Evolutionary conservation across 768 basidiomycete genomes (phyloP).

Genomic region (Suillus subluteus): DNA sequence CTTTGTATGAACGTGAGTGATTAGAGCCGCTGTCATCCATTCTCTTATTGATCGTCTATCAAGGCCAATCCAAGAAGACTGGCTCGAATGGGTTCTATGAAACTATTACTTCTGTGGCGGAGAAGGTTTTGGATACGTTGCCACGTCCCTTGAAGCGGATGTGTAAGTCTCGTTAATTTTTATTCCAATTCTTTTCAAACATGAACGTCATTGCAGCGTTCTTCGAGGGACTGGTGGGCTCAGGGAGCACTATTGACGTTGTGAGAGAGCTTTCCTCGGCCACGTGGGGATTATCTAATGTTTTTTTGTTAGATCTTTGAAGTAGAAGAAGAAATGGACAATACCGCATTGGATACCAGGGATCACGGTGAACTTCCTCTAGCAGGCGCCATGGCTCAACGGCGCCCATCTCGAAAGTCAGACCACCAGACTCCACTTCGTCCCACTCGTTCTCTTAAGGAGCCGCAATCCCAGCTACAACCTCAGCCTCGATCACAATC

Average conservation of each 20-base stretch:
- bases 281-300: not conserved
- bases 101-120: constrained; percentile 66
- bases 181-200: constrained; percentile 5
- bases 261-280: constrained; percentile 42
- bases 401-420: constrained; percentile 37
- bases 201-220: constrained; percentile 50
- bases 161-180: constrained; percentile 48
- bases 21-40: not conserved
- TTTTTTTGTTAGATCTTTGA: constrained; percentile 66
- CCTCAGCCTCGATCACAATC: constrained; percentile 8
- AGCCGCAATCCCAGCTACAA: constrained; percentile 17
- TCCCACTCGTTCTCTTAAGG: constrained; percentile 20
- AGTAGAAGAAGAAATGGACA: constrained; percentile 66
- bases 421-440: constrained; percentile 34
- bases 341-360: constrained; percentile 57
- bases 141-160: constrained; percentile 77
- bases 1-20: constrained; percentile 74
- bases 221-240: constrained; percentile 79
- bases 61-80: constrained; percentile 64
- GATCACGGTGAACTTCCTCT: constrained; percentile 37
- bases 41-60: constrained; percentile 6
- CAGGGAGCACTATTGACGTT: constrained; percentile 72
- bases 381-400: constrained; percentile 28
- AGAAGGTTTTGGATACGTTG: constrained; percentile 71
- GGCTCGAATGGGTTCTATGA: constrained; percentile 73